Conservation (phyloP, 495 filamentous ascomycete species). For the Aspergillus affinis region DNA sequence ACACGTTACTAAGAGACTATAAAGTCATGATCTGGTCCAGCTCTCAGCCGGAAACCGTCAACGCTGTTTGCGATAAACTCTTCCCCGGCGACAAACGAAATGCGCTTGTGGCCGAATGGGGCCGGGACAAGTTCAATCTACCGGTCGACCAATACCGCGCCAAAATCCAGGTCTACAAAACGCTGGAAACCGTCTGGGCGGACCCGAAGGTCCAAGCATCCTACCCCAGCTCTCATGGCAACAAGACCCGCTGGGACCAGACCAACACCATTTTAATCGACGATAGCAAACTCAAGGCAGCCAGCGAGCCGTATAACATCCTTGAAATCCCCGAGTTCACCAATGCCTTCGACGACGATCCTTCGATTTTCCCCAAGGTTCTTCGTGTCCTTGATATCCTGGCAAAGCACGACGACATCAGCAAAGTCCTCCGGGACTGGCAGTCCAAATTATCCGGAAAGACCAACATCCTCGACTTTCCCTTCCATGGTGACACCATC, state of each 20-base stretch:
- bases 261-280: constrained; percentile 89
- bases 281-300: constrained; percentile 75
- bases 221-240: constrained; percentile 38
- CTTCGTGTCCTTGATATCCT: constrained; percentile 33
- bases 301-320: constrained; percentile 79
- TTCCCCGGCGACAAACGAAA: constrained; percentile 45
- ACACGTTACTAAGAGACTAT: constrained; percentile 64
- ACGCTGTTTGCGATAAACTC: constrained; percentile 50
- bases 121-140: constrained; percentile 74
- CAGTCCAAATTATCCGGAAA: constrained; percentile 12
- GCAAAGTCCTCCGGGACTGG: constrained; percentile 36
- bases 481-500: constrained; percentile 8
- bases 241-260: constrained; percentile 61
- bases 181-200: constrained; percentile 69
- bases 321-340: constrained; percentile 76
- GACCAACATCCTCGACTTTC: constrained; percentile 28
- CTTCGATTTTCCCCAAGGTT: constrained; percentile 32
- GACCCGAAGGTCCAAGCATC: constrained; percentile 48
- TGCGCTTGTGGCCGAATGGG: constrained; percentile 70
- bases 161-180: constrained; percentile 89
- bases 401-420: constrained; percentile 40
- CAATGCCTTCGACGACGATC: constrained; percentile 31
- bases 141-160: constrained; percentile 56
- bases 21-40: constrained; percentile 90
- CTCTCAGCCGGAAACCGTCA: constrained; percentile 69